phyloP scores from a whole-genome alignment of 2,329 filamentous ascomycete genomes.

The Monosporascus ibericus region DNA sequence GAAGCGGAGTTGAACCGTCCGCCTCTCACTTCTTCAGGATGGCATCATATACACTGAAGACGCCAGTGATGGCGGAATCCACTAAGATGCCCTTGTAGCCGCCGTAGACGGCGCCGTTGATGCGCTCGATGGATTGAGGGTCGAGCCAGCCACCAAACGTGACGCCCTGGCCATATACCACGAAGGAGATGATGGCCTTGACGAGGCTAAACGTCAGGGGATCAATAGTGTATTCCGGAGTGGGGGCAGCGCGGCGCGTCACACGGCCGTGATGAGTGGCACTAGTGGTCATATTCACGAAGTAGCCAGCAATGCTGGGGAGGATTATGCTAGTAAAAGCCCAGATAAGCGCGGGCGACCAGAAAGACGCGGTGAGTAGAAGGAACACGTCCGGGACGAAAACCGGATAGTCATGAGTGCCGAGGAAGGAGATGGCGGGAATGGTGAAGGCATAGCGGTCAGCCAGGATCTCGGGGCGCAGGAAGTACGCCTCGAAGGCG shows the following conservation, averaged over 20 bases:
- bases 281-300: constrained; percentile 73
- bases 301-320: constrained; percentile 72
- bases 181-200: constrained; percentile 75
- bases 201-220: constrained; percentile 85
- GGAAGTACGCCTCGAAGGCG: constrained; percentile 61
- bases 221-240: constrained; percentile 61
- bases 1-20: background rate
- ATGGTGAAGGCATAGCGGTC: constrained; percentile 68
- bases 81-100: constrained; percentile 65
- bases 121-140: constrained; percentile 51
- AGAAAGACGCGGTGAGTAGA: constrained; percentile 71
- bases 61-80: constrained; percentile 59
- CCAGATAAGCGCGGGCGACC: constrained; percentile 78
- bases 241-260: constrained; percentile 34
- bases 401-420: constrained; percentile 54
- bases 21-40: constrained; percentile 57
- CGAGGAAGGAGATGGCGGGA: constrained; percentile 52
- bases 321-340: constrained; percentile 62
- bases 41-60: constrained; percentile 72
- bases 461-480: constrained; percentile 66
- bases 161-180: constrained; percentile 67
- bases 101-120: constrained; percentile 63
- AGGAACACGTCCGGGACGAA: constrained; percentile 75
- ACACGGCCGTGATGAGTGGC: constrained; percentile 31
- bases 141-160: constrained; percentile 58